These are phyloP conservation scores for Eutypella sp. DNA, from an alignment of 2,329 filamentous ascomycete species.

Conservation along the genomic window DNA sequence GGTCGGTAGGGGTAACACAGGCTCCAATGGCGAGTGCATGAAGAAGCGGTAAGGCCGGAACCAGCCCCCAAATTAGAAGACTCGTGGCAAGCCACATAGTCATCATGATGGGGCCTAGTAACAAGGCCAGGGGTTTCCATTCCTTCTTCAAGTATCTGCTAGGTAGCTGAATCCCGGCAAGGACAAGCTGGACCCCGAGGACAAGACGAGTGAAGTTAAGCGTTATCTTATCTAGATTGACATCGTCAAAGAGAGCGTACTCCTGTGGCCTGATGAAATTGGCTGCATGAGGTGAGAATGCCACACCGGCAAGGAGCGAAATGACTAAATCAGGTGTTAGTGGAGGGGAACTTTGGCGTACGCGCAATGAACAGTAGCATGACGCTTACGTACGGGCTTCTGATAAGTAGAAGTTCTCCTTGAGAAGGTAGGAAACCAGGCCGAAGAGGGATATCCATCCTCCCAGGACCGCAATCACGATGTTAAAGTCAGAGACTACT, in stretches of 20 bases:
- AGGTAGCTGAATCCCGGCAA: constrained; percentile 83
- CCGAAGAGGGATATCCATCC: constrained; percentile 90
- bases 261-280: constrained; percentile 72
- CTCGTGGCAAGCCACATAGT: constrained; percentile 84
- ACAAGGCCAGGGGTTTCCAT: constrained; percentile 69
- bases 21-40: constrained; percentile 77
- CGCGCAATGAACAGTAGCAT: background rate
- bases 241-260: constrained; percentile 56
- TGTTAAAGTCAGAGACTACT: constrained; percentile 73
- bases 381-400: constrained; percentile 73
- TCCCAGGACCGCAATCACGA: constrained; percentile 72
- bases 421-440: constrained; percentile 81
- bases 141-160: constrained; percentile 73
- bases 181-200: constrained; percentile 81
- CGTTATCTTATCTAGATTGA: constrained; percentile 65
- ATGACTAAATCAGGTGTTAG: constrained; percentile 72
- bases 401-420: constrained; percentile 86
- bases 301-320: constrained; percentile 71
- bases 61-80: constrained; percentile 70
- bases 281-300: constrained; percentile 72
- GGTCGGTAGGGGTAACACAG: constrained; percentile 90
- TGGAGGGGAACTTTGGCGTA: too few species aligned
- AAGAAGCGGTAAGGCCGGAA: constrained; percentile 67
- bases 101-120: constrained; percentile 81
- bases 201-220: constrained; percentile 83